Conservation (phyloP, 2,329 filamentous ascomycete species). For the Byssothecium circinans region DNA sequence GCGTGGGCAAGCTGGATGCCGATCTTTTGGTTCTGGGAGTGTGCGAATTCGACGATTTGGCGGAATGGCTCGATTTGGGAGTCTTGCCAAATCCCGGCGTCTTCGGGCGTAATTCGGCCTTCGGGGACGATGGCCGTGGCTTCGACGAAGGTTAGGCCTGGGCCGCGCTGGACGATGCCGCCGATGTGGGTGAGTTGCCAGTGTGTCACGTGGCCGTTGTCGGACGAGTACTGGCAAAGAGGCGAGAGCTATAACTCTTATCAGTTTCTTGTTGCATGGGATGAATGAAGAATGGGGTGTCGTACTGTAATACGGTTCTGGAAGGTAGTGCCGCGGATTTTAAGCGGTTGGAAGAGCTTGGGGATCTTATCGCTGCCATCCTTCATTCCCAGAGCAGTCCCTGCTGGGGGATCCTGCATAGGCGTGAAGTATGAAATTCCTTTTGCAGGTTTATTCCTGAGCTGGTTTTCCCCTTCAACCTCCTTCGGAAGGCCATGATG, state of each 20-base stretch:
- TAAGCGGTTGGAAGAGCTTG: conserved; percentile 62
- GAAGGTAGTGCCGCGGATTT: conserved; percentile 61
- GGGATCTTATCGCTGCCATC: conserved; percentile 55
- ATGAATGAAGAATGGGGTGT: conserved; percentile 1
- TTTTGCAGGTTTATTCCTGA: conserved; percentile 47
- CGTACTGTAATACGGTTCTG: conserved; percentile 65
- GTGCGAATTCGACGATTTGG: conserved; percentile 74
- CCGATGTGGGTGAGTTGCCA: conserved; percentile 85
- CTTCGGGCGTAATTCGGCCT: conserved; percentile 81
- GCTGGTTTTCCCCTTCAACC: conserved; percentile 35
- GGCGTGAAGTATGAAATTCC: conserved; percentile 54
- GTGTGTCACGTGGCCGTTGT: conserved; percentile 73
- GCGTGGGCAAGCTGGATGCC: conserved; percentile 83
- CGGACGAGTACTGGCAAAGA: conserved; percentile 67
- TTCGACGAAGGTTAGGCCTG: conserved; percentile 74
- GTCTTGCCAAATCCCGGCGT: conserved; percentile 81
- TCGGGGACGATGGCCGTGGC: conserved; percentile 74
- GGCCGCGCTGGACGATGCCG: conserved; percentile 74
- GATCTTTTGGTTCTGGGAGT: conserved; percentile 74
- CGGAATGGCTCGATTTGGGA: conserved; percentile 73
- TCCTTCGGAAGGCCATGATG: conserved; percentile 37
- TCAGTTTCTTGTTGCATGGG: neutral
- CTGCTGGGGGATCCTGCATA: conserved; percentile 49
- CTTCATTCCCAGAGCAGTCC: conserved; percentile 51
- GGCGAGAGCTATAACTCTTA: conserved; percentile 54